Evolutionary conservation across 2,329 filamentous ascomycete genomes (phyloP), one percentile per base, ranked within the genome.

Genomic region (Fusarium mexicanum): DNA sequence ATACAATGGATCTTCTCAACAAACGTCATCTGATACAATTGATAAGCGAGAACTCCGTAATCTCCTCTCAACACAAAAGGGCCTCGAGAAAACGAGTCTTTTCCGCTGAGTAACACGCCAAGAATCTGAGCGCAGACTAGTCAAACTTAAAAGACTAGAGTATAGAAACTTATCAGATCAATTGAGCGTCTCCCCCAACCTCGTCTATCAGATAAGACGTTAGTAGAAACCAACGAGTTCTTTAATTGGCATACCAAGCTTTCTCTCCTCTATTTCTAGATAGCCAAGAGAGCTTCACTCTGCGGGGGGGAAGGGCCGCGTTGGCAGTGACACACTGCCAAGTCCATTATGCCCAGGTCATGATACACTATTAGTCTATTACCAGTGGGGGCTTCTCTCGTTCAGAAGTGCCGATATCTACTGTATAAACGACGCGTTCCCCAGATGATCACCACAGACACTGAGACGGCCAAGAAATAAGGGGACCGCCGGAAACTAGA

Each of bases 401-500:
- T 48, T 59, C 31, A 59, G 24, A 59, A 47, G 57, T 51, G 57
- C 43, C 57, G 57, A 51, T 51, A 60, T 43, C 13, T 26, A 35
- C 31, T 6, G 17, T 22, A 29, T 47, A 26, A 50, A n/a, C 31
- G 41, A 41, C n/a, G 10, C 35, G 20, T 29, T 59, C 57, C 43
- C 57, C 57, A 60, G 57, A 60, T 60, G 43, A 60, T 60, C 57
- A 60, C 6, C 57, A 12, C 38, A 37, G 43, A 60, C 2, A 31
- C 57, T 60, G 57, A 60, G 57, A 60, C 57, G 33, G 57, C 57
- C 57, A 60, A 60, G 57, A 51, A 60, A 37, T 35, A 37, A 60
- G 57, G 57, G 57, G 57, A 51, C 43, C 33, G 13, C 26, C 57
- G 57, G 57, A 50, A 55, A n/a, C 51, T 41, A 20, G 11, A 18